Evolutionary conservation across 2,329 filamentous ascomycete species (phyloP), one percentile per base, ranked within the genome.

Genomic region (Periconia macrospinosa): DNA sequence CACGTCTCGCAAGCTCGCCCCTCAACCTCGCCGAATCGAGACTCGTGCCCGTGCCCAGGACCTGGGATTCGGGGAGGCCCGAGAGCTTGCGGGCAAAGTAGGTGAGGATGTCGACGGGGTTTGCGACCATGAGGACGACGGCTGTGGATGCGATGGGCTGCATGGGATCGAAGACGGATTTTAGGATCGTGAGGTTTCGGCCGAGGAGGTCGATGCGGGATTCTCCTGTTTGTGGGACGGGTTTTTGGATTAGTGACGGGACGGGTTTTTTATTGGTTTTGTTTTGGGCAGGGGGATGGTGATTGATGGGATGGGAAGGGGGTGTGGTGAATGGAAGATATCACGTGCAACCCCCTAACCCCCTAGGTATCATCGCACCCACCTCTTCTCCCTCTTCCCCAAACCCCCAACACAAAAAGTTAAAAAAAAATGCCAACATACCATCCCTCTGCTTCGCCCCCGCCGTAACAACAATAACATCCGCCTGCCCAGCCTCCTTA

Each of bases 71-170:
- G 0, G 81, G 81, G 1, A 84, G 71, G 1, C 79, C 76, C 0
- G 79, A 79, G 15, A 80, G 64, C 44, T 78, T 70, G 30, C 76
- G 75, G 3, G 78, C 79, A 47, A 83, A 75, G 44, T 78, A 76
- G 1, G 82, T 83, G 33, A 84, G 69, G 27, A 84, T 70, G 60
- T 84, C 82, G 18, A 84, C 81, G 0, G 82, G 82, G 61, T 83
- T 83, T 2, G 82, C 76, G 3, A 83, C 80, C 1, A 83, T 66
- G 1, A 84, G 67, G 0, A 84, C 62, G 30, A 84, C 76, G 0
- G 80, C 73, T 50, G 81, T 74, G 3, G 73, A 65, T 23, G 69
- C 71, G 51, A 84, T 79, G 0, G 81, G 80, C 13, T 71, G 73
- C 76, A 84, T 81, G 33, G 73, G 72, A 2, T 72, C 66, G 30